Evolutionary conservation across 257 asterid genomes (phyloP), one percentile per base, ranked within the genome.

Genomic region (Marsdenia floribunda): DNA sequence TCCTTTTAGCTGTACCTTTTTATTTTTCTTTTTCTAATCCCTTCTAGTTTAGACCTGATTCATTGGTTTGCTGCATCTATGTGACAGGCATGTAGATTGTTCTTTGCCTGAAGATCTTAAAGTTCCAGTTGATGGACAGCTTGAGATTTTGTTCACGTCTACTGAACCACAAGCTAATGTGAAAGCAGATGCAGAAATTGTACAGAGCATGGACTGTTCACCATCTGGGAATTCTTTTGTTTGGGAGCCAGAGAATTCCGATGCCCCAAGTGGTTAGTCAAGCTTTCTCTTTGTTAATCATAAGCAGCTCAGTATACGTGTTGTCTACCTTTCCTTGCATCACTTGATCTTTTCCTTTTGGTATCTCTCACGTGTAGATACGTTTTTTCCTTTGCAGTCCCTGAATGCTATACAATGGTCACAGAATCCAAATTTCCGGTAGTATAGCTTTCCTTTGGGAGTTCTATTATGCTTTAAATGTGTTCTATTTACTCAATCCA

Each of bases 351-450:
- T 35, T 8, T 66, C 38, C 33, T 19, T 13, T 66, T 66, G 9
- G 44, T 38, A 8, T 66, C 52, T 66, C 26, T 19, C 40, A 66
- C 21, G 19, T 26, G 29, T 21, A 53, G 59, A 24, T 8, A 44
- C 6, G 49, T 7, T 44, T 79, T 82, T 71, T 70, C 6, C 67
- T 78, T 66, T 86, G 88, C 96, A 95, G 99, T 92, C 74, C 94
- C 97, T 35, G 93, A 87, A 82, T 81, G 91, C 79, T 87, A 76
- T 85, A 85, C 82, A 33, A 83, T 86, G 83, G 96, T 92, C 76
- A 96, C 98, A 12, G 97, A 88, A 71, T 76, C 98, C 46, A 89
- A 85, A 84, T 95, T 95, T 85, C 88, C 85, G 92, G 99, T 95
- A 90, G 38, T 77, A 29, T 71, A 53, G 47, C 60, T 53, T 58